Base-by-base conservation (phyloP, 2,329 filamentous ascomycete species). In the Calonectria henricotiae region DNA sequence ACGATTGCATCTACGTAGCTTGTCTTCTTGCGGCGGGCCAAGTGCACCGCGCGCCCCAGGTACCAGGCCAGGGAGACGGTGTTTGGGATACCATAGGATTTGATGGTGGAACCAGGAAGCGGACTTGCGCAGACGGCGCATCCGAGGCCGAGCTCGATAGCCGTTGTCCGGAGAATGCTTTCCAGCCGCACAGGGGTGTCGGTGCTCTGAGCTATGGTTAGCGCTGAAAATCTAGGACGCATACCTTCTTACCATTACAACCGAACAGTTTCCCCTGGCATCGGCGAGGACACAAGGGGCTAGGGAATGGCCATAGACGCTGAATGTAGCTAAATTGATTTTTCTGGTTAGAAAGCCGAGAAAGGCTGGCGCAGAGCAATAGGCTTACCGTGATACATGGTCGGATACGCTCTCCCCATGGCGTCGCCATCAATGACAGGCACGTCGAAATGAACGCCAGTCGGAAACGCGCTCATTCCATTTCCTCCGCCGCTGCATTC, bases 1-100 rank as follows among this genome's bases (percentile, higher is more conserved):
- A 77, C 75, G 41, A 77, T 77, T 0, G 75, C 75, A n/a, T 77
- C 75, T 0, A 77, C 51, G 13, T 77, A 77, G 46, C 62, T 77
- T 6, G 65, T 71, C 75, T 77, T 77, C 15, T 70, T 74, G 3
- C 75, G 73, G 7, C 75, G 73, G 27, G 75, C 75, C 4, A 70
- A 44, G 17, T 76, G 74, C 0, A 78, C 74, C 0, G 88, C 88
- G 0, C 89, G 85, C 0, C 90, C 89, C 30, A 91, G 89, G 44
- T 85, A 82, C 87, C 86, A 89, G 0, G 85, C 84, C 66, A 86
- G 83, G 0, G 85, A 88, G 11, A 86, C 76, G 0, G 85, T 88
- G 68, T 88, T 84, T 55, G 85, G 80, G 6, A 83, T 76, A 11
- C 77, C 77, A 20, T 80, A 76, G 0, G 79, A 69, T 51, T 83